A percentile compares a stretch with the other conserved stretches of the same genome.
Evolutionary conservation across 2,329 filamentous ascomycete species (phyloP).

Genomic region (Pseudogymnoascus sp.): DNA sequence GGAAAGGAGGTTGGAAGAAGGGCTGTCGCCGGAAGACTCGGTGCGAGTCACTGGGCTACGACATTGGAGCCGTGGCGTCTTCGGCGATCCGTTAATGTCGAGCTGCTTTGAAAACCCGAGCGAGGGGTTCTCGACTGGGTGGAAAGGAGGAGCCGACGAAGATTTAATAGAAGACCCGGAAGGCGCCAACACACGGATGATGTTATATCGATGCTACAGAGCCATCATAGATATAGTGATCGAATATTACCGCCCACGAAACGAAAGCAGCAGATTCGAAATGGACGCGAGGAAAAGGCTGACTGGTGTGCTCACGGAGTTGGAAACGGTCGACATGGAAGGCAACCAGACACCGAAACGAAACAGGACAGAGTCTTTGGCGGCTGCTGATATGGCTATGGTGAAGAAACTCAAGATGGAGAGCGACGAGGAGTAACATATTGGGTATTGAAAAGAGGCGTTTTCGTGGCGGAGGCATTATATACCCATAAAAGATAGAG

Average conservation of each 20-base stretch:
- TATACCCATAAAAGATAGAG: conserved; percentile 12
- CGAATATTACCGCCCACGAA: conserved; percentile 49
- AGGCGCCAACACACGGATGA: conserved; percentile 41
- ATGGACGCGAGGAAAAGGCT: conserved; percentile 48
- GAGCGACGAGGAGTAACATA: conserved; percentile 14
- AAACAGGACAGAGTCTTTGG: conserved; percentile 19
- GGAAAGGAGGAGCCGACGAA: conserved; percentile 21
- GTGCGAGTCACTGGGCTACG: conserved; percentile 45
- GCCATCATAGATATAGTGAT: conserved; percentile 46
- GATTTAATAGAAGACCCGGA: conserved; percentile 39
- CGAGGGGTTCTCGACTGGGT: conserved; percentile 44
- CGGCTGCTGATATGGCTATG: conserved; percentile 13
- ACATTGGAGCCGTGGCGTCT: conserved; percentile 54
- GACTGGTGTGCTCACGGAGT: conserved; percentile 39
- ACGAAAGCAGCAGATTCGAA: conserved; percentile 45
- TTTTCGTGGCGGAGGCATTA: conserved; percentile 16
- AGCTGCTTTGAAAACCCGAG: conserved; percentile 42
- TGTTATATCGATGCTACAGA: conserved; percentile 55
- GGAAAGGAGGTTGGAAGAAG: conserved; percentile 17
- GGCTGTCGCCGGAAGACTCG: conserved; percentile 13
- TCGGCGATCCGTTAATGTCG: conserved; percentile 54
- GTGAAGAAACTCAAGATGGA: conserved; percentile 23
- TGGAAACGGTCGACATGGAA: conserved; percentile 35
- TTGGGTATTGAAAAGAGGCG: conserved; percentile 18
- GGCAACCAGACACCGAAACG: conserved; percentile 23